Conservation (phyloP, 2,329 filamentous ascomycete species). For the Neofusicoccum cordaticola region DNA sequence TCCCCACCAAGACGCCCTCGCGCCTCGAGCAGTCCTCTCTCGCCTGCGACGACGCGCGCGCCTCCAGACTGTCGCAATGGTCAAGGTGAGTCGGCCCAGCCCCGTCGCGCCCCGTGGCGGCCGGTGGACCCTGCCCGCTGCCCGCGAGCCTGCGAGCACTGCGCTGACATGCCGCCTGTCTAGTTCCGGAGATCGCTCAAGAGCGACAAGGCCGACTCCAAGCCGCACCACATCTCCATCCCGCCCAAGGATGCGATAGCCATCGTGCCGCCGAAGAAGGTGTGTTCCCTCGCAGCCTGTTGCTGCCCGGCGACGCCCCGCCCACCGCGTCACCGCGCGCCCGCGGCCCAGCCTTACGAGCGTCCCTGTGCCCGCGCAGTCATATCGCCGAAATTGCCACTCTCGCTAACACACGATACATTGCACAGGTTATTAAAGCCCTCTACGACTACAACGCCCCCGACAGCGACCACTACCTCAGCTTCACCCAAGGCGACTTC, state of each 20-base stretch:
- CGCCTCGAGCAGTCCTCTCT: background rate
- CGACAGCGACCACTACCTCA: constrained; percentile 60
- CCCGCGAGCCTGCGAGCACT: background rate
- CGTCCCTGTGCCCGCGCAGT: constrained; percentile 13
- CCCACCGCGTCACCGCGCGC: constrained; percentile 7
- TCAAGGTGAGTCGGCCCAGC: constrained; percentile 26
- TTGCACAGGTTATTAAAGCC: constrained; percentile 83
- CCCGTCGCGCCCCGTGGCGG: constrained; percentile 6
- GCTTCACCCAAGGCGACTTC: constrained; percentile 93
- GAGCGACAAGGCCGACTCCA: constrained; percentile 72
- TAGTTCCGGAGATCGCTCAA: constrained; percentile 82
- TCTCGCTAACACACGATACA: constrained; percentile 20
- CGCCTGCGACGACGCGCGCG: constrained; percentile 3
- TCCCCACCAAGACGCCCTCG: background rate
- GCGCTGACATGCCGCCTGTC: constrained; percentile 11
- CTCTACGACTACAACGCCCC: constrained; percentile 87
- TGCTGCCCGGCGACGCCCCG: constrained; percentile 9
- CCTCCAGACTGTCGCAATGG: constrained; percentile 19
- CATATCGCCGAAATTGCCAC: constrained; percentile 22
- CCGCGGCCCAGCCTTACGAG: constrained; percentile 17
- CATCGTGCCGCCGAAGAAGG: constrained; percentile 91
- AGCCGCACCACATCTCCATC: constrained; percentile 71
- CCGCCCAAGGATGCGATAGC: constrained; percentile 82
- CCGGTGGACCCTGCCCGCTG: constrained; percentile 17
- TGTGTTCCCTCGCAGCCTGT: constrained; percentile 42